Conservation (phyloP, 208 protist species). For the Leishmania arabica region DNA sequence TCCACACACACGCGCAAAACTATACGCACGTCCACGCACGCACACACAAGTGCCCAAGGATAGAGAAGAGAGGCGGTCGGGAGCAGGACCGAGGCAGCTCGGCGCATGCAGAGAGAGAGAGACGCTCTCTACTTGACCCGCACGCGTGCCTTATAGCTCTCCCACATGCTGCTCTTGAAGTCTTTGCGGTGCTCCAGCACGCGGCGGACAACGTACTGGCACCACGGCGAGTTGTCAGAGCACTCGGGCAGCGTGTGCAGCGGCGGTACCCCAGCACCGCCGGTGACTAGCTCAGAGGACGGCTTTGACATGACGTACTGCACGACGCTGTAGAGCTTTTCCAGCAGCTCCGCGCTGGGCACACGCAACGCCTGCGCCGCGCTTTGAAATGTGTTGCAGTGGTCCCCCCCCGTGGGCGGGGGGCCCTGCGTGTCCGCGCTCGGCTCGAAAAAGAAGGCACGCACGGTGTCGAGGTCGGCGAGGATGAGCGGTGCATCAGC, state of each 20-base stretch:
- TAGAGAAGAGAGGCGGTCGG: background rate
- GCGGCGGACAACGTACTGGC: constrained; percentile 56
- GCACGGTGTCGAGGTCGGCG: constrained; percentile 42
- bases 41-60: background rate
- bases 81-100: background rate
- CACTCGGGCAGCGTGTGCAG: constrained; percentile 49
- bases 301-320: constrained; percentile 59
- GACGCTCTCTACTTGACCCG: background rate
- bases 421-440: background rate
- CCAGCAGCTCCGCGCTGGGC: constrained; percentile 30
- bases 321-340: constrained; percentile 50
- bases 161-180: constrained; percentile 33
- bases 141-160: constrained; percentile 18
- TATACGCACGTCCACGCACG: background rate
- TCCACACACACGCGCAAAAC: background rate
- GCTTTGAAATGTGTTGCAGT: background rate
- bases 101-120: background rate
- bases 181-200: constrained; percentile 57
- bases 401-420: background rate
- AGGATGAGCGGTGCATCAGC: constrained; percentile 42
- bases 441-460: constrained; percentile 30
- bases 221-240: constrained; percentile 62
- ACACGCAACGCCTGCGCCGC: constrained; percentile 8
- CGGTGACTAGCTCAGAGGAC: constrained; percentile 45
- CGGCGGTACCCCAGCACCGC: constrained; percentile 55